A percentile compares a stretch with the other conserved stretches of the same genome.
Conservation (phyloP, 2,329 filamentous ascomycete species). For the Aspergillus texensis region DNA sequence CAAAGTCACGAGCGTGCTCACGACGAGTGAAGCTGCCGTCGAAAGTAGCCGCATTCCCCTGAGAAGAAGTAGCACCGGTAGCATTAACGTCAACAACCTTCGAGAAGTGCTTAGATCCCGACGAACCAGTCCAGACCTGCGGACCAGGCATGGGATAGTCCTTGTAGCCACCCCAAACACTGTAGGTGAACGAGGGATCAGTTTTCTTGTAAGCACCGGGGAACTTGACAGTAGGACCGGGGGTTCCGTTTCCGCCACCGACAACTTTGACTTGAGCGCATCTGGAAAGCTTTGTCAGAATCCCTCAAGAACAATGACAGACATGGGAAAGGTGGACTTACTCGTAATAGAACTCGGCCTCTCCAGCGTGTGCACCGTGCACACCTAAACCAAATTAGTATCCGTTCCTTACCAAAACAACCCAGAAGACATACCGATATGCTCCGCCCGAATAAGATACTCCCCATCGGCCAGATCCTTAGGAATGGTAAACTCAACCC, state of each 20-base stretch:
- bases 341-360: not conserved
- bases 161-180: slow-evolving; percentile 19
- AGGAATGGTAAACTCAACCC: not conserved
- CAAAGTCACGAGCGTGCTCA: not conserved
- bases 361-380: not conserved
- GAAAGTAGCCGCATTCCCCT: not conserved
- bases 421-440: not conserved
- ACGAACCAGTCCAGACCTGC: slow-evolving; percentile 13
- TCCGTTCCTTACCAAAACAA: not conserved
- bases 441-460: not conserved
- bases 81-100: not conserved
- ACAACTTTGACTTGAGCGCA: not conserved
- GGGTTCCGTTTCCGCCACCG: slow-evolving; percentile 2
- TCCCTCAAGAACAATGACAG: not conserved
- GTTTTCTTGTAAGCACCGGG: slow-evolving; percentile 19
- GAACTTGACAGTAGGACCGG: slow-evolving; percentile 16
- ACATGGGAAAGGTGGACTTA: not conserved
- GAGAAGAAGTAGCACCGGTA: not conserved
- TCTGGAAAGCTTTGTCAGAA: not conserved
- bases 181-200: slow-evolving; percentile 23
- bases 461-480: not conserved
- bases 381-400: not conserved
- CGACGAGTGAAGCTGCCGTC: not conserved
- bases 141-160: slow-evolving; percentile 25
- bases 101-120: not conserved